Conservation (phyloP, 2,329 filamentous ascomycete genomes). For the Colletotrichum cuscutae region DNA sequence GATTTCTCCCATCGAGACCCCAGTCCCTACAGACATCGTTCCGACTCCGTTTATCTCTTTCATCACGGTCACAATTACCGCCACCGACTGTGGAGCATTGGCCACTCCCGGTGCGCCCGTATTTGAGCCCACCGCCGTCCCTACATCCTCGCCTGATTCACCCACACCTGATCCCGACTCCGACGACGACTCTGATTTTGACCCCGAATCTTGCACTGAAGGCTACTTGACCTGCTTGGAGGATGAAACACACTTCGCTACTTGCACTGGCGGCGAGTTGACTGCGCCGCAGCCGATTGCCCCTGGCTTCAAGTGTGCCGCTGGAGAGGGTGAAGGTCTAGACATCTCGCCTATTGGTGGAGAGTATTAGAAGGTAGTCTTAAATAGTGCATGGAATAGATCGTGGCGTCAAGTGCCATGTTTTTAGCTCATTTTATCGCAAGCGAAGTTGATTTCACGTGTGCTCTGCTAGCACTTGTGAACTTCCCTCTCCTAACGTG, state of each 20-base stretch:
- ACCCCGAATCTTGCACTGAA: background rate
- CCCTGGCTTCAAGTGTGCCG: conserved; percentile 25
- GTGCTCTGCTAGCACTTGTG: background rate
- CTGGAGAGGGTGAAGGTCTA: conserved; percentile 12
- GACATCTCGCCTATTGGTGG: conserved; percentile 9
- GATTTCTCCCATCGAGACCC: background rate
- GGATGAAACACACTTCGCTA: conserved; percentile 23
- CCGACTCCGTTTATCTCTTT: background rate
- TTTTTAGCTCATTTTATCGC: background rate
- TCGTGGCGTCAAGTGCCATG: background rate
- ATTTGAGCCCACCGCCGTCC: background rate
- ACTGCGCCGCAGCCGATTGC: conserved; percentile 26
- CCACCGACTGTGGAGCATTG: background rate
- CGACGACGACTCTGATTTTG: too few species aligned
- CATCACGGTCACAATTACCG: conserved; percentile 36
- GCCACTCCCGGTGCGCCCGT: background rate
- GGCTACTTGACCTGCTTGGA: conserved; percentile 18
- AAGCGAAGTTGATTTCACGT: background rate
- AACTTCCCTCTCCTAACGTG: background rate
- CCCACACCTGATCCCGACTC: background rate
- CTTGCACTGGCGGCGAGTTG: conserved; percentile 26
- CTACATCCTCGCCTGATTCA: background rate
- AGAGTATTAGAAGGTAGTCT: background rate
- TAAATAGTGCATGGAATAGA: too few species aligned
- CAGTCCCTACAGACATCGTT: background rate